Conservation (phyloP, 352 stramenopile genomes). For the Pythium grandisporangium region DNA sequence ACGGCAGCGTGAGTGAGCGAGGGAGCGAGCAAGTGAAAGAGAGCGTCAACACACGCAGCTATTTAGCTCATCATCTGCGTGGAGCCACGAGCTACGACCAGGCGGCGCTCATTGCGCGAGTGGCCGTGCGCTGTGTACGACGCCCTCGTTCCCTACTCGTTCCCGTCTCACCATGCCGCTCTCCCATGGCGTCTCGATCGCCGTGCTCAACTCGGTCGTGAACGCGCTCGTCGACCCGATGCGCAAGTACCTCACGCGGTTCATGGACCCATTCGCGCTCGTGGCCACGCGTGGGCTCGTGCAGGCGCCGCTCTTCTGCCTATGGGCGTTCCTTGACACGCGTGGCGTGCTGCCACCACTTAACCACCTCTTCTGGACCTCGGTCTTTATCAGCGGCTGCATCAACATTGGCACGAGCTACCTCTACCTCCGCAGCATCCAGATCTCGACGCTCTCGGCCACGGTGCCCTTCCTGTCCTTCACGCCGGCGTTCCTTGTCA, state of each 20-base stretch:
- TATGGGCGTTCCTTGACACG: conserved; percentile 55
- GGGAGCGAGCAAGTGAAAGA: too few relatives aligned
- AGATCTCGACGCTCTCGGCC: conserved; percentile 74
- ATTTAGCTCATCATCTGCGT: too few relatives aligned
- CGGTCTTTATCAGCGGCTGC: conserved; percentile 51
- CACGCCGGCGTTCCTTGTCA: conserved; percentile 62
- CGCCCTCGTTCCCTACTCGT: background rate
- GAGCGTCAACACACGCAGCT: too few relatives aligned
- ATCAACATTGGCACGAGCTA: conserved; percentile 83
- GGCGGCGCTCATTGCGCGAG: too few relatives aligned
- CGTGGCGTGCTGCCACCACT: conserved; percentile 36
- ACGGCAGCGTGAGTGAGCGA: too few relatives aligned
- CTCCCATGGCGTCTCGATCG: conserved; percentile 61
- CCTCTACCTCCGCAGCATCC: conserved; percentile 74
- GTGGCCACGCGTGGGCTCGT: conserved; percentile 59
- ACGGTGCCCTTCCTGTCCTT: conserved; percentile 78
- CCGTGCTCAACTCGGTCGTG: conserved; percentile 70
- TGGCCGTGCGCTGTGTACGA: background rate
- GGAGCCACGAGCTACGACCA: too few relatives aligned
- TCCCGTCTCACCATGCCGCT: conserved; percentile 32
- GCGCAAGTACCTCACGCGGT: conserved; percentile 78
- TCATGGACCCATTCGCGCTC: conserved; percentile 77
- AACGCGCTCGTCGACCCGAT: conserved; percentile 72
- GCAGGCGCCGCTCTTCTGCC: conserved; percentile 59
- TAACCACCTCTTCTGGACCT: conserved; percentile 80